These are phyloP conservation scores for Eucalyptus globulus DNA, from an alignment of 345 rosid genomes.

Conservation along the genomic window DNA sequence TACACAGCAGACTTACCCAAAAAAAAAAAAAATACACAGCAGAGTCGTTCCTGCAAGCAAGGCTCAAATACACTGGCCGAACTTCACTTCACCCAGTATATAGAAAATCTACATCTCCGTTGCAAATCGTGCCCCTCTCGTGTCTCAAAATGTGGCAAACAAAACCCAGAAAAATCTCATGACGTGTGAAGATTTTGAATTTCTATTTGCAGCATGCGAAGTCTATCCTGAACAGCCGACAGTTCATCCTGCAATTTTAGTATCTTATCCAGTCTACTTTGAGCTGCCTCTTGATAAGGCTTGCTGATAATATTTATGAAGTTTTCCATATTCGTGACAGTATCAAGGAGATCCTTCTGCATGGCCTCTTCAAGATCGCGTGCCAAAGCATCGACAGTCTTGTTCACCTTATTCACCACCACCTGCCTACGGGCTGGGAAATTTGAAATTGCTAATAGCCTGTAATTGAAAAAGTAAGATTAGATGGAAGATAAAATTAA, in stretches of 20 bases:
- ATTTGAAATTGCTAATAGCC: slow-evolving; percentile 67
- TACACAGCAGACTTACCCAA: background rate
- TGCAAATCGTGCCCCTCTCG: background rate
- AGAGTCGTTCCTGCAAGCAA: background rate
- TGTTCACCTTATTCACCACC: slow-evolving; percentile 55
- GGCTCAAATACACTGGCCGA: background rate
- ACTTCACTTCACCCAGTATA: background rate
- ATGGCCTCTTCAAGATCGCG: slow-evolving; percentile 78
- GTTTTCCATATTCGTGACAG: slow-evolving; percentile 29
- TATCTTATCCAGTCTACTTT: slow-evolving; percentile 43
- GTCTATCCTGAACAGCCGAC: slow-evolving; percentile 26
- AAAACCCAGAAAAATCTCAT: background rate
- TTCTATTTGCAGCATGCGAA: slow-evolving; percentile 43
- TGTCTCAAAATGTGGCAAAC: background rate
- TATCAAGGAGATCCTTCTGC: slow-evolving; percentile 69
- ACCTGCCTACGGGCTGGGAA: slow-evolving; percentile 63
- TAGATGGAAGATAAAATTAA: background rate
- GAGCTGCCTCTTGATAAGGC: slow-evolving; percentile 78
- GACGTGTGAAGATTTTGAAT: slow-evolving; percentile 76
- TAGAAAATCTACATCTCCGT: background rate
- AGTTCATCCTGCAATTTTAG: slow-evolving; percentile 38
- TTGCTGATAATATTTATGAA: slow-evolving; percentile 46
- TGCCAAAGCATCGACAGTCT: slow-evolving; percentile 50
- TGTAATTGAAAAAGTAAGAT: background rate
- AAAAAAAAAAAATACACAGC: background rate